Evolutionary conservation across 441 rosid species (phyloP).

Genomic region (Gossypium lobatum): DNA sequence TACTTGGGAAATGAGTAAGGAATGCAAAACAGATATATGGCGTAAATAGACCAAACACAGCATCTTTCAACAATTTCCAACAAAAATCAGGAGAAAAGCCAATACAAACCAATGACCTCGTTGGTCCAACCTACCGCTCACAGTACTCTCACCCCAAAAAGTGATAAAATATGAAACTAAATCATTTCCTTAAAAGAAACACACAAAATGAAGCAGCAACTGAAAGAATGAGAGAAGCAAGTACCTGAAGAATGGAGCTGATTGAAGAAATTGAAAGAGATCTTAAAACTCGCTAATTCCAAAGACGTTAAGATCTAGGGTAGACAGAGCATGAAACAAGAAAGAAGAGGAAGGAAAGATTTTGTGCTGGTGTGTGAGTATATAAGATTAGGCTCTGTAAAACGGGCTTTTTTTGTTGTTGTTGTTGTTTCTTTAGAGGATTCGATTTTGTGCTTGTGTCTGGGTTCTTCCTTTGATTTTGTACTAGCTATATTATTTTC

Average conservation of each 20-base stretch:
- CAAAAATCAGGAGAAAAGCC: constrained; percentile 23
- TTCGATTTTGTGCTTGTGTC: not conserved
- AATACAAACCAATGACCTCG: constrained; percentile 18
- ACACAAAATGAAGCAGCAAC: not conserved
- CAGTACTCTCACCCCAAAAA: not conserved
- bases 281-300: not conserved
- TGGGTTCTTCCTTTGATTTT: not conserved
- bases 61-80: not conserved
- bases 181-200: not conserved
- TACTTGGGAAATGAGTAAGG: not conserved
- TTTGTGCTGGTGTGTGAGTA: not conserved
- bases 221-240: not conserved
- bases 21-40: not conserved
- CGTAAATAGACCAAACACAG: constrained; percentile 17
- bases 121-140: not conserved
- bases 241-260: constrained; percentile 26
- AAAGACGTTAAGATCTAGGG: not conserved
- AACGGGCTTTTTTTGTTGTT: not conserved
- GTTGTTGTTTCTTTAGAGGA: not conserved
- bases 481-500: not conserved
- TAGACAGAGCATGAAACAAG: not conserved
- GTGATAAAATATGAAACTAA: not conserved
- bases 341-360: not conserved
- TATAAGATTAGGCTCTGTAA: not conserved
- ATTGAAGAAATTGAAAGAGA: constrained; percentile 5